These are phyloP conservation scores for Sherardia arvensis DNA, from an alignment of 257 asterid species.

Conservation along the genomic window DNA sequence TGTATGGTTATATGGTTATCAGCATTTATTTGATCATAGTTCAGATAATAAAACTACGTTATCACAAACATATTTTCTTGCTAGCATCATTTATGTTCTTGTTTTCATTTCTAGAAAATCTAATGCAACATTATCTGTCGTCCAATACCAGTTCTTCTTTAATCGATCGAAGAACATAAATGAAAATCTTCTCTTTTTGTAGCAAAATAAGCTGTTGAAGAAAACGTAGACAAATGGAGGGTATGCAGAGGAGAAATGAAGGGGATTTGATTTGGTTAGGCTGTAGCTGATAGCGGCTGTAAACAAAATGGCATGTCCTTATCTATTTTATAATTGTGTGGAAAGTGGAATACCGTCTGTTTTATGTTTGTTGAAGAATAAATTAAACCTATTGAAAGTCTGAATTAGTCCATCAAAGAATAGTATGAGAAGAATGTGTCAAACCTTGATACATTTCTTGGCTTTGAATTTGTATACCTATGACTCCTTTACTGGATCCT, in stretches of 20 bases:
- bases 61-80: too few relatives aligned
- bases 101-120: too few relatives aligned
- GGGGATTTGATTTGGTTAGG: background rate
- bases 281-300: background rate
- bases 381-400: background rate
- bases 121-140: too few relatives aligned
- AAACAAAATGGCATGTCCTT: background rate
- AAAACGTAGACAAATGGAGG: background rate
- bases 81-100: too few relatives aligned
- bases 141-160: too few relatives aligned
- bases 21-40: too few relatives aligned
- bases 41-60: too few relatives aligned
- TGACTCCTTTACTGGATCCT: too few relatives aligned
- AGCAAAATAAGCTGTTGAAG: too few relatives aligned
- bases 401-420: constrained; percentile 7
- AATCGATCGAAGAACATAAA: too few relatives aligned
- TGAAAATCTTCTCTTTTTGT: too few relatives aligned
- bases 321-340: background rate
- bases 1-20: too few relatives aligned
- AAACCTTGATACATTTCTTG: background rate
- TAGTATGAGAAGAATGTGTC: constrained; percentile 6
- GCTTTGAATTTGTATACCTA: background rate
- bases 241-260: background rate
- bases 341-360: background rate
- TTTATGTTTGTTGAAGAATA: background rate